Percentiles rank a stretch among this genome's conserved stretches.
Evolutionary conservation across 2,329 filamentous ascomycete species (phyloP).

Genomic region (Xylaria sp.): DNA sequence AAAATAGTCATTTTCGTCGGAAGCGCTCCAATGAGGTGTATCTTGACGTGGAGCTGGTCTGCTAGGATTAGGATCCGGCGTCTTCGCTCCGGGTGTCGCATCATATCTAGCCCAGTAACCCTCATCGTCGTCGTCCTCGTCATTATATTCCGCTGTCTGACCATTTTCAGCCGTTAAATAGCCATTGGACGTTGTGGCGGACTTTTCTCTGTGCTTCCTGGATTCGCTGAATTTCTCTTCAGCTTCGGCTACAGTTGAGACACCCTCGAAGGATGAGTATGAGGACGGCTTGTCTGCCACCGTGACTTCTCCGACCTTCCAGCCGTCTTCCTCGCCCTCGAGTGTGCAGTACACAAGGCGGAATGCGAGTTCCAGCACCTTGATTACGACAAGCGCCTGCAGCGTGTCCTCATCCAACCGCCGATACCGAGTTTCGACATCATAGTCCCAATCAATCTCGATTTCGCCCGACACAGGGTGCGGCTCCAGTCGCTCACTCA

Average conservation of each 20-base stretch:
- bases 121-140: conserved; percentile 64
- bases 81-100: conserved; percentile 58
- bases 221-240: conserved; percentile 48
- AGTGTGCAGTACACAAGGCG: conserved; percentile 64
- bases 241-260: conserved; percentile 51
- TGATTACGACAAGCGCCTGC: conserved; percentile 59
- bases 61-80: conserved; percentile 49
- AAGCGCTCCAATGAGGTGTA: conserved; percentile 31
- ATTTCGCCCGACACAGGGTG: conserved; percentile 77
- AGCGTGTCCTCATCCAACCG: conserved; percentile 72
- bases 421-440: conserved; percentile 58
- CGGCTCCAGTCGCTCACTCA: conserved; percentile 63
- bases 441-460: conserved; percentile 64
- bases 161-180: conserved; percentile 9
- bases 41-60: conserved; percentile 55
- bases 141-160: conserved; percentile 38
- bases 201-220: conserved; percentile 24
- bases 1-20: conserved; percentile 66
- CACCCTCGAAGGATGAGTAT: conserved; percentile 49
- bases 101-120: conserved; percentile 79
- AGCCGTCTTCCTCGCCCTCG: conserved; percentile 60
- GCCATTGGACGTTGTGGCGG: conserved; percentile 14
- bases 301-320: conserved; percentile 67
- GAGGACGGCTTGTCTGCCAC: conserved; percentile 53
- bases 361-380: conserved; percentile 57